Evolutionary conservation across 202 grass and related monocot genomes (phyloP).

Genomic region (Digitaria exilis): DNA sequence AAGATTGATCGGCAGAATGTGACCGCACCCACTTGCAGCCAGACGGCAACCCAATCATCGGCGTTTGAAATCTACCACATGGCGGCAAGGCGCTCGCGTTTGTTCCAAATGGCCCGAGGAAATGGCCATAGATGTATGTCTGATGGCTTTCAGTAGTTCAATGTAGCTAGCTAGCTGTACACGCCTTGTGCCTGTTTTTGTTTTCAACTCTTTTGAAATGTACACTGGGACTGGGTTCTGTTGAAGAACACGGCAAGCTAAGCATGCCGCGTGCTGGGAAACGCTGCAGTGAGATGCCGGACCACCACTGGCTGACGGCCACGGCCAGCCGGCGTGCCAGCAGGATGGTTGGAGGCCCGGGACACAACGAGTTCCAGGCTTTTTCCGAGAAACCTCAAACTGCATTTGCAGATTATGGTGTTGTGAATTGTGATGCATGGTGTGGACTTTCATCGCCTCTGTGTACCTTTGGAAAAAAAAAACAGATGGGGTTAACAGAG

Average conservation of each 20-base stretch:
- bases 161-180: neutral
- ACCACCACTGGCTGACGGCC: neutral
- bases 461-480: too few species aligned
- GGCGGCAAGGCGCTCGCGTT: neutral
- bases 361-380: neutral
- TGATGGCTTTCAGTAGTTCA: neutral
- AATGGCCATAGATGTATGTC: neutral
- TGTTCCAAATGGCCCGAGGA: neutral
- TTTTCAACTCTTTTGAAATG: neutral
- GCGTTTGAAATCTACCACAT: neutral
- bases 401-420: too few species aligned
- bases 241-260: neutral
- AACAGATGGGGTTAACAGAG: too few species aligned
- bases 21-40: neutral
- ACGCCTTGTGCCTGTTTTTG: neutral
- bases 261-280: neutral
- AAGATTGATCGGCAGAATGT: neutral
- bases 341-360: neutral
- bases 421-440: too few species aligned
- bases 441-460: too few species aligned
- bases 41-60: neutral
- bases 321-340: neutral
- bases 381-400: too few species aligned
- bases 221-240: neutral
- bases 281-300: neutral